Evolutionary conservation across 257 asterid genomes (phyloP).

Genomic region (Capsicum chinense): DNA sequence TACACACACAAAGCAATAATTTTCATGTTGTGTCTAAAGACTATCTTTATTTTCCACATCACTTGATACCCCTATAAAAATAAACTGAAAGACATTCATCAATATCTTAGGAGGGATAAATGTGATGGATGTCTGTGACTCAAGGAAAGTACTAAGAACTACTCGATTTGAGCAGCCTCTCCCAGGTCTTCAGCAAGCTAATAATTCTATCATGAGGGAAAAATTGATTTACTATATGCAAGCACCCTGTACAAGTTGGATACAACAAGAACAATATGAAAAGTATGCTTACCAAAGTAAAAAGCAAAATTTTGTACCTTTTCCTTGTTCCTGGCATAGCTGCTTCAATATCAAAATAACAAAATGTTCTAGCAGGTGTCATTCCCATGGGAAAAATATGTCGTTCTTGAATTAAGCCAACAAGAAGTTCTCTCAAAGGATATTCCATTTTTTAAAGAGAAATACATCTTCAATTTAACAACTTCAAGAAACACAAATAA

Average conservation of each 20-base stretch:
- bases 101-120: slow-evolving; percentile 67
- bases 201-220: slow-evolving; percentile 59
- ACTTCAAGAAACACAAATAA: no score
- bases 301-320: slow-evolving; percentile 76
- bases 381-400: slow-evolving; percentile 81
- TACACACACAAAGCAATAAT: no score
- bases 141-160: slow-evolving; percentile 61
- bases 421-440: background rate
- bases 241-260: background rate
- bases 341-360: slow-evolving; percentile 70
- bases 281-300: slow-evolving; percentile 54
- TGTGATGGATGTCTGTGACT: slow-evolving; percentile 63
- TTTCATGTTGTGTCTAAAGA: background rate
- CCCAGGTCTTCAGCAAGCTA: slow-evolving; percentile 97
- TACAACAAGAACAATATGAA: background rate
- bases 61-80: background rate
- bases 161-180: slow-evolving; percentile 79
- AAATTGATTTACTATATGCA: background rate
- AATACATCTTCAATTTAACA: no score
- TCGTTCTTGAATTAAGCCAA: slow-evolving; percentile 53
- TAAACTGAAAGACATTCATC: background rate
- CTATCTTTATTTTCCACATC: no score
- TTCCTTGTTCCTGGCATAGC: slow-evolving; percentile 65
- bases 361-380: slow-evolving; percentile 76
- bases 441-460: no score